Conservation (phyloP, 345 rosid genomes). For the Pelargonium nanum region DNA sequence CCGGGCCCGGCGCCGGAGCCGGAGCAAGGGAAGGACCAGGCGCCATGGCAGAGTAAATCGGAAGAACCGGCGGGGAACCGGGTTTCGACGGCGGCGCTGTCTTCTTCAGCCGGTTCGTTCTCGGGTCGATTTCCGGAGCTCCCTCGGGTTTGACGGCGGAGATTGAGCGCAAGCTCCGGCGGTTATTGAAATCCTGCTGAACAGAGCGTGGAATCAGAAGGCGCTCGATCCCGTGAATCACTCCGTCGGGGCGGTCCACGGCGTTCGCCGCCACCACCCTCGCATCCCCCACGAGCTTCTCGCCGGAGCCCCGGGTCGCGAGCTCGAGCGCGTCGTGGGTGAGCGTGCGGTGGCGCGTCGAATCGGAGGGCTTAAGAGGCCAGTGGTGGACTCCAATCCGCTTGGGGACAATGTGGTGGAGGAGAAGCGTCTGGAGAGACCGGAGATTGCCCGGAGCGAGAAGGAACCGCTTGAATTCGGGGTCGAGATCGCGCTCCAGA, state of each 20-base stretch:
- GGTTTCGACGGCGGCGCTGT: slow-evolving; percentile 41
- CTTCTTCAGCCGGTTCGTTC: slow-evolving; percentile 57
- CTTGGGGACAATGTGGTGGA: slow-evolving; percentile 67
- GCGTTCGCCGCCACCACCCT: slow-evolving; percentile 34
- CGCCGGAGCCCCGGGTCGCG: slow-evolving; percentile 22
- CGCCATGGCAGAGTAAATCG: slow-evolving; percentile 81
- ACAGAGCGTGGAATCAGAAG: slow-evolving; percentile 56
- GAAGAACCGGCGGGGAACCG: slow-evolving; percentile 73
- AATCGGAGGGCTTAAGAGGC: slow-evolving; percentile 25
- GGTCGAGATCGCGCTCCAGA: slow-evolving; percentile 70
- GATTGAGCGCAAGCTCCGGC: slow-evolving; percentile 45
- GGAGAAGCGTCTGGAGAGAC: slow-evolving; percentile 61
- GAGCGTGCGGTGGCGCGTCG: slow-evolving; percentile 36
- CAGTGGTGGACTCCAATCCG: slow-evolving; percentile 44
- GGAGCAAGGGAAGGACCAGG: slow-evolving; percentile 94
- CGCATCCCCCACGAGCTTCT: slow-evolving; percentile 33
- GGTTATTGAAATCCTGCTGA: slow-evolving; percentile 48
- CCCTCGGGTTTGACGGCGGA: slow-evolving; percentile 59
- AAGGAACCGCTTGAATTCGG: slow-evolving; percentile 79
- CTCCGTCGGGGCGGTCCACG: slow-evolving; percentile 55
- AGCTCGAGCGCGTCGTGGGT: slow-evolving; percentile 38
- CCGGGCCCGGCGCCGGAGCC: slow-evolving; percentile 95
- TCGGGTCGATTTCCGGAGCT: slow-evolving; percentile 67
- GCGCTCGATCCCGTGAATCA: slow-evolving; percentile 59
- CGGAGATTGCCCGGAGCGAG: slow-evolving; percentile 83